Conservation (phyloP, 1,284 basidiomycete genomes). For the Marasmius sp. region DNA sequence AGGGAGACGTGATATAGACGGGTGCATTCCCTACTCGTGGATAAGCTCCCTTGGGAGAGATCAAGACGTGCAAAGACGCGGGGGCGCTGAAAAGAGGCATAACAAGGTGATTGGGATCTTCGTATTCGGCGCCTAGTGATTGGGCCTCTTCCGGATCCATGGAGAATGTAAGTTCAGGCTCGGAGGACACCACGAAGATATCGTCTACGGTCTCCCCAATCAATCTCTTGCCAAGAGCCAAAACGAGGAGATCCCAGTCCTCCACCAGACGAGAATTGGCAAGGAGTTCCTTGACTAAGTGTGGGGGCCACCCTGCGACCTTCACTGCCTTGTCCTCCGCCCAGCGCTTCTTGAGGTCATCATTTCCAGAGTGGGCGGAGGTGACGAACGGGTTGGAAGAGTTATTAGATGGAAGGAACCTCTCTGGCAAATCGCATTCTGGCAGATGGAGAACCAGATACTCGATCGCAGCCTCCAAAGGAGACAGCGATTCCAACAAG, state of each 20-base stretch:
- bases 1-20: conserved; percentile 75
- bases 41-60: conserved; percentile 53
- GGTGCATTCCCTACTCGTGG: conserved; percentile 61
- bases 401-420: conserved; percentile 60
- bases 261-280: conserved; percentile 36
- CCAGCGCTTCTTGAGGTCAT: conserved; percentile 79
- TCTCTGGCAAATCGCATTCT: conserved; percentile 75
- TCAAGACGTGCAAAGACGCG: conserved; percentile 68
- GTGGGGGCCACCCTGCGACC: conserved; percentile 81
- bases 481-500: conserved; percentile 47
- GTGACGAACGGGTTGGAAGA: conserved; percentile 72
- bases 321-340: conserved; percentile 80
- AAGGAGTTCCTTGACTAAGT: conserved; percentile 63
- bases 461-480: conserved; percentile 70
- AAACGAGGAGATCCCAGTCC: conserved; percentile 52
- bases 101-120: conserved; percentile 45
- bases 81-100: conserved; percentile 65
- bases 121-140: conserved; percentile 60
- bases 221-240: conserved; percentile 49
- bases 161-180: conserved; percentile 3
- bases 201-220: conserved; percentile 38
- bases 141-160: conserved; percentile 64
- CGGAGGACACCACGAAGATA: conserved; percentile 1
- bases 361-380: conserved; percentile 56
- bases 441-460: conserved; percentile 76